Base-by-base conservation (phyloP, 2,329 filamentous ascomycete genomes). In the Trichoderma aggressivum region DNA sequence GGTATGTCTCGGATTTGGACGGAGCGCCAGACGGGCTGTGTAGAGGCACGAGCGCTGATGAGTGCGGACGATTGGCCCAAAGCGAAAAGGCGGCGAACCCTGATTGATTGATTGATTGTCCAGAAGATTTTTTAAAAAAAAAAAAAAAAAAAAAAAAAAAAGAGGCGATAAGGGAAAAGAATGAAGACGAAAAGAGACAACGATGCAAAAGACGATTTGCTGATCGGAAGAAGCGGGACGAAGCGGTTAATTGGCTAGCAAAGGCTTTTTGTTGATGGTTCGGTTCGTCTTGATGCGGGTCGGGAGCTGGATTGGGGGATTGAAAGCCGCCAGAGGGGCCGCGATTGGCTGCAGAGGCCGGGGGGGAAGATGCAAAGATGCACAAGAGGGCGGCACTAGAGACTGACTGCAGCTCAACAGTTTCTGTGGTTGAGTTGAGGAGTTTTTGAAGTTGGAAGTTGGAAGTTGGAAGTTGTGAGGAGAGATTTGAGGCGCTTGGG, bases 201-300 rank as follows among this genome's bases (percentile, higher is more conserved):
- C 39, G 64, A 68, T 34, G 56, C 56, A 36, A 16, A 56, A 32
- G 56, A 59, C 47, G 62, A 60, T 71, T 59, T 60, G 61, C 58
- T 71, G 69, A 71, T 71, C 60, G 60, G 69, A 70, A 63, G 59
- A 47, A 70, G 58, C 58, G 67, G 60, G 60, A 63, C 69, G 69
- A 65, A 53, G 69, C 58, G 69, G 32, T 66, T 32, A 50, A 24
- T 50, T 43, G 39, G 39, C 39, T n/a, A 3, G 7, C n/a, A 16
- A 43, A 16, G 39, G 16, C n/a, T 43, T 43, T 43, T 43, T 16
- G 8, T 60, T 69, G 65, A 69, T 64, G 61, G 68, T 64, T 58
- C 50, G 61, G 68, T 70, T 70, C 68, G 65, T 36, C 39, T 69
- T 24, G 65, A 69, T 69, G 65, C 65, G 65, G 65, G 65, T 69